phyloP scores from a whole-genome alignment of 176 grass and related monocot genomes.

The Typha latifolia region DNA sequence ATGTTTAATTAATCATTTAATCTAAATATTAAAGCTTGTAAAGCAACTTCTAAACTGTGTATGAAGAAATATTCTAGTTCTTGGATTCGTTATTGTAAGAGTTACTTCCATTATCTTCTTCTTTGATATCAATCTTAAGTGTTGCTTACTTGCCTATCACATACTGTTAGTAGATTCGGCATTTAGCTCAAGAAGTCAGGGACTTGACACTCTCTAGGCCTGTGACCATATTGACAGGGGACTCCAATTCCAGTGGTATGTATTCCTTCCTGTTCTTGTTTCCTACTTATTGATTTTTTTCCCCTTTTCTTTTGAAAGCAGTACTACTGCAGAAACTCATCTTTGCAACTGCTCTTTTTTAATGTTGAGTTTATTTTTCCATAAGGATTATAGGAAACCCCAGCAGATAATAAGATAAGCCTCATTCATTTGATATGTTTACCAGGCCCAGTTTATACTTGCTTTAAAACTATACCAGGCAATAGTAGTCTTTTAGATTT shows the following conservation, averaged over 20 bases:
- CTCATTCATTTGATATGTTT: too few relatives aligned
- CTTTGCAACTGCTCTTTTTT: too few relatives aligned
- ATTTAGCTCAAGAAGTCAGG: slow-evolving; percentile 89
- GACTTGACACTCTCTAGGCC: slow-evolving; percentile 66
- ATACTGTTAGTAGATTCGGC: slow-evolving; percentile 53
- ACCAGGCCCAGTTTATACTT: too few relatives aligned
- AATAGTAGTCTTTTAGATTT: too few relatives aligned
- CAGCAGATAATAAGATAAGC: too few relatives aligned
- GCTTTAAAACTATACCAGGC: too few relatives aligned
- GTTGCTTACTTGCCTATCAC: slow-evolving; percentile 4
- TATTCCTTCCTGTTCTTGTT: background rate
- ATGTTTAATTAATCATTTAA: too few relatives aligned
- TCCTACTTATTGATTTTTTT: background rate
- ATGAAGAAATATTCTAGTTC: background rate
- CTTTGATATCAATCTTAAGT: background rate
- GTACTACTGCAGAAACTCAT: too few relatives aligned
- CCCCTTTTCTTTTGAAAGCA: background rate
- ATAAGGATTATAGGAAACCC: too few relatives aligned
- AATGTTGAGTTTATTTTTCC: too few relatives aligned
- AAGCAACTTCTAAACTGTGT: too few relatives aligned
- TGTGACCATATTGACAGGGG: slow-evolving; percentile 70
- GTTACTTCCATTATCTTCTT: background rate
- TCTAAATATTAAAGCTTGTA: too few relatives aligned
- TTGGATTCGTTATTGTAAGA: background rate
- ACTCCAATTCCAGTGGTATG: slow-evolving; percentile 57